A percentile compares a stretch with the other conserved stretches of the same genome.
These are phyloP conservation scores for Apostasia shenzhenica DNA, from an alignment of 106 monocot genomes.

Conservation along the genomic window DNA sequence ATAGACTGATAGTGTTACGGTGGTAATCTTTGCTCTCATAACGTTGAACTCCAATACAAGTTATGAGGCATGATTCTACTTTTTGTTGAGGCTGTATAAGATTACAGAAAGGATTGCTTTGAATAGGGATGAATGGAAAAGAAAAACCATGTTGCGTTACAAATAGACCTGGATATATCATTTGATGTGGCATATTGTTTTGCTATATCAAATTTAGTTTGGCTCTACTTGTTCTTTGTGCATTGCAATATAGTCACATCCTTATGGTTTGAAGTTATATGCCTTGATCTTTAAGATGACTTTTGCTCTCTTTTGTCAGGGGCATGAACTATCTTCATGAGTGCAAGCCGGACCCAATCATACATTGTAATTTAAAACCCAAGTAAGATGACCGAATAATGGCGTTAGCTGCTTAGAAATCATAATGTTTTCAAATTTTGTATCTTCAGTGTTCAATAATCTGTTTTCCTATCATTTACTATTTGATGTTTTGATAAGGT, in stretches of 20 bases:
- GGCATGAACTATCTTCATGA: conserved; percentile 85
- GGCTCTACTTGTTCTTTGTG: neutral
- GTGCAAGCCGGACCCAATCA: conserved; percentile 75
- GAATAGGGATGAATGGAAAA: too few species aligned
- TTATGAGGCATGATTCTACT: neutral
- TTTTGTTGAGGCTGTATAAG: neutral
- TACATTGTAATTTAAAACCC: conserved; percentile 63
- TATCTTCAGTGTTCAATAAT: conserved; percentile 16
- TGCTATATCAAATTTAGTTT: neutral
- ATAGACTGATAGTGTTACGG: neutral
- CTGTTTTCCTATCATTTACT: conserved; percentile 30
- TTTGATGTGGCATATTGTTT: conserved; percentile 3
- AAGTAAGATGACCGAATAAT: conserved; percentile 56
- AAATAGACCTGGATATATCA: neutral
- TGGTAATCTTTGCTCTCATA: too few species aligned
- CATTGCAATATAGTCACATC: neutral
- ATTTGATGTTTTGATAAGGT: conserved; percentile 80
- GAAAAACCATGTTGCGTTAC: too few species aligned
- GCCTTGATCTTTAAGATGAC: neutral
- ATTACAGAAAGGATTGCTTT: too few species aligned
- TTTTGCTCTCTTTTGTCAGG: conserved; percentile 29
- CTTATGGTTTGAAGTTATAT: neutral
- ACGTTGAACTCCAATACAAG: neutral
- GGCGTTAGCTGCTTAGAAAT: conserved; percentile 10
- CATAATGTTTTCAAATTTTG: neutral